Percentiles rank a stretch among this genome's conserved stretches.
Evolutionary conservation across 768 basidiomycete genomes (phyloP).

Genomic region (Jaapia argillacea): DNA sequence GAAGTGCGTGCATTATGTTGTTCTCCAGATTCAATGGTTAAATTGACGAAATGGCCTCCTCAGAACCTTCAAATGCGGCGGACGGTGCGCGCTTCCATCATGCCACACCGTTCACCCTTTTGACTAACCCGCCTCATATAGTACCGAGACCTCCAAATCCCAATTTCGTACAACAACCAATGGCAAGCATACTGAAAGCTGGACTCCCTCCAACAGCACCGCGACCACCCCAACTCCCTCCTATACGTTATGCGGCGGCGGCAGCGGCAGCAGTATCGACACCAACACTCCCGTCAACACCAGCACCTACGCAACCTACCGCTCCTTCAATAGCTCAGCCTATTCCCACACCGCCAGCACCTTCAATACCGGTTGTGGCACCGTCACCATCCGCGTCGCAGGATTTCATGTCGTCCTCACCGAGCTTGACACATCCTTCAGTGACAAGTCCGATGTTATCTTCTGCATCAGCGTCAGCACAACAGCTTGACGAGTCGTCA

Average conservation of each 20-base stretch:
- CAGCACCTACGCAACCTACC: conserved; percentile 23
- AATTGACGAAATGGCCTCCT: conserved; percentile 11
- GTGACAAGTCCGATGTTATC: conserved; percentile 76
- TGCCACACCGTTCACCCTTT: neutral
- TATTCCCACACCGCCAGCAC: conserved; percentile 28
- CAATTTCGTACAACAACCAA: conserved; percentile 75
- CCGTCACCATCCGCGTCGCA: conserved; percentile 17
- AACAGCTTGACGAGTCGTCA: conserved; percentile 55
- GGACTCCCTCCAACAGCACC: conserved; percentile 47
- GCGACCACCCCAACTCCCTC: conserved; percentile 52
- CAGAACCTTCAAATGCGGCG: conserved; percentile 54
- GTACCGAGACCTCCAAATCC: conserved; percentile 69
- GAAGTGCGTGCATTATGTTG: conserved; percentile 45
- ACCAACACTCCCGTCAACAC: conserved; percentile 27
- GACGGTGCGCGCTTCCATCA: conserved; percentile 51
- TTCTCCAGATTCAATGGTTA: conserved; percentile 1
- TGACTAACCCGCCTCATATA: conserved; percentile 9
- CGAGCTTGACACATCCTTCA: conserved; percentile 80
- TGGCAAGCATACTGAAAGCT: conserved; percentile 66
- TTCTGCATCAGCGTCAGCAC: conserved; percentile 52
- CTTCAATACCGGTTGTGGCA: no score
- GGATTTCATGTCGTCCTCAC: conserved; percentile 46
- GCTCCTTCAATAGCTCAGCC: conserved; percentile 22
- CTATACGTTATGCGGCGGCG: conserved; percentile 87
- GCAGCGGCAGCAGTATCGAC: conserved; percentile 61